These are phyloP conservation scores for Scutellaria barbata DNA, from an alignment of 257 asterid species.

Conservation along the genomic window DNA sequence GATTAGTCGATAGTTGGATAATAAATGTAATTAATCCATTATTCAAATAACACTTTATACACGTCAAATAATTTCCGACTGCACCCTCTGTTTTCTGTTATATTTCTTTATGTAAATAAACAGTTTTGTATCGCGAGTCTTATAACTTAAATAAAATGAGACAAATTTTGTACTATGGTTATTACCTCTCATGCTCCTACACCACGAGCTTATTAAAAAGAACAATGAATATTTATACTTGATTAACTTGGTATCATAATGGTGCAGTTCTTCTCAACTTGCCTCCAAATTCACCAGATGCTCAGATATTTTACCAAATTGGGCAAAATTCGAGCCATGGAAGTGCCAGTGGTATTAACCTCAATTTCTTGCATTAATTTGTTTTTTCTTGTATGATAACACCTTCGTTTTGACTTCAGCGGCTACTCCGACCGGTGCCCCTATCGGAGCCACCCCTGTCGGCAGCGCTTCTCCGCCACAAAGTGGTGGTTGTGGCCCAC, in stretches of 20 bases:
- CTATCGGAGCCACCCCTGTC: background rate
- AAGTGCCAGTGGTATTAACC: constrained; percentile 18
- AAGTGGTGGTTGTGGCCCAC: constrained; percentile 19
- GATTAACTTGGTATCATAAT: background rate
- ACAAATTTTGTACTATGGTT: too few relatives aligned
- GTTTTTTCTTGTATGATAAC: background rate
- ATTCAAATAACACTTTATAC: too few relatives aligned
- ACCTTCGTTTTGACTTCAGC: background rate
- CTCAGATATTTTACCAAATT: constrained; percentile 67
- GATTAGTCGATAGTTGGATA: too few relatives aligned
- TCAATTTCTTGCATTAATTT: background rate
- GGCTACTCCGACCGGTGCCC: constrained; percentile 3
- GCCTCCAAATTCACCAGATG: constrained; percentile 82
- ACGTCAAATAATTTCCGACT: too few relatives aligned
- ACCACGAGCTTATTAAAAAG: too few relatives aligned
- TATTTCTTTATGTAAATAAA: too few relatives aligned
- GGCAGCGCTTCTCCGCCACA: constrained; percentile 2
- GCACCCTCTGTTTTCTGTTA: too few relatives aligned
- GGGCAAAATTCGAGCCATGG: constrained; percentile 37
- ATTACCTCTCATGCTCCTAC: too few relatives aligned
- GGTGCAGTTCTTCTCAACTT: constrained; percentile 69
- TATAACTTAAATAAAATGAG: too few relatives aligned
- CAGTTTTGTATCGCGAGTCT: too few relatives aligned
- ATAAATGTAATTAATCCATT: too few relatives aligned
- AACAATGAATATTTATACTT: background rate